Conservation (phyloP, 306 rosid species). For the Dalbergia oliveri region DNA sequence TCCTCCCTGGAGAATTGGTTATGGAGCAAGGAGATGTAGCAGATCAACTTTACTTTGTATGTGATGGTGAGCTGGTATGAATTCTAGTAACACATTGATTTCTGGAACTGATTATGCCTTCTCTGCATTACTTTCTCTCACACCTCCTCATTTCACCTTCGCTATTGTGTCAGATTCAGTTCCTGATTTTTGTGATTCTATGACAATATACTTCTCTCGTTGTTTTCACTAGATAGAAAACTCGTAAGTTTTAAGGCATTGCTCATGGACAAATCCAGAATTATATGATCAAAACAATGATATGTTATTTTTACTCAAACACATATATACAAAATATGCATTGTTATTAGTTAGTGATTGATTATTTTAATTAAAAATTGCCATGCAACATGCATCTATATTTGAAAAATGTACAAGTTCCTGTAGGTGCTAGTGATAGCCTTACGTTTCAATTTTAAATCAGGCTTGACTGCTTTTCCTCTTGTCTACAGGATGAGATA, state of each 20-base stretch:
- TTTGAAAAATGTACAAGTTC: not conserved
- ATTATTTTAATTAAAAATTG: not conserved
- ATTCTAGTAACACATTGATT: conserved; percentile 4
- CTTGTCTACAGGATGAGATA: conserved; percentile 53
- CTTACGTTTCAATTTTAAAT: conserved; percentile 5
- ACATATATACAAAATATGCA: not conserved
- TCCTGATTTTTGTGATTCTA: not conserved
- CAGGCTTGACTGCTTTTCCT: conserved; percentile 17
- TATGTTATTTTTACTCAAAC: not conserved
- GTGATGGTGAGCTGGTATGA: conserved; percentile 72
- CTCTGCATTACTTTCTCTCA: not conserved
- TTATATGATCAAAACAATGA: not conserved
- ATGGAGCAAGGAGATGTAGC: conserved; percentile 62
- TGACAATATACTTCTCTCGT: not conserved
- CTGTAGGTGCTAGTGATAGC: not conserved
- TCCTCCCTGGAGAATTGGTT: conserved; percentile 71
- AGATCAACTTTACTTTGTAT: conserved; percentile 67
- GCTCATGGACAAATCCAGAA: not conserved
- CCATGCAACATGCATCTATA: not conserved
- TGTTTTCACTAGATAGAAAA: too few species aligned
- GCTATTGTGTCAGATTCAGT: not conserved
- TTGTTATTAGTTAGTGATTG: not conserved
- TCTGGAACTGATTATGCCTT: not conserved
- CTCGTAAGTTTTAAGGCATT: not conserved
- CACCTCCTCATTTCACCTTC: not conserved